A percentile compares a stretch with the other conserved stretches of the same genome.
Conservation (phyloP, 2,329 filamentous ascomycete species). For the Chaetomiaceae sp. region DNA sequence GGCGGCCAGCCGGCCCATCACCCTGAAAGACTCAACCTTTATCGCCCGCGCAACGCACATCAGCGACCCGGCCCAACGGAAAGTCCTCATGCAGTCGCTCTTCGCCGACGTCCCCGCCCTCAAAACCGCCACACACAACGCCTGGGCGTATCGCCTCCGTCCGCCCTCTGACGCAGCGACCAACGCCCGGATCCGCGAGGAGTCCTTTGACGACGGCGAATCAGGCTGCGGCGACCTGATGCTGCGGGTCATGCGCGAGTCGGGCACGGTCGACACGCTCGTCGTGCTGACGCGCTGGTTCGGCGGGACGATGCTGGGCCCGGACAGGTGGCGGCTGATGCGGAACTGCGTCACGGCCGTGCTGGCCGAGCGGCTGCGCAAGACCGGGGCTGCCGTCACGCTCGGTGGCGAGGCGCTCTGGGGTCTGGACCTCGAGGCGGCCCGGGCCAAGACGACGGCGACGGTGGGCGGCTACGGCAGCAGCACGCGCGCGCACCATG, state of each 20-base stretch:
- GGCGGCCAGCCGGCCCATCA: conserved; percentile 46
- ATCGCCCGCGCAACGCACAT: conserved; percentile 46
- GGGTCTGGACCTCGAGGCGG: conserved; percentile 52
- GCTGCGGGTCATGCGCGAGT: conserved; percentile 47
- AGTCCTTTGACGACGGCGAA: conserved; percentile 57
- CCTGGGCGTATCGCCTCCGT: conserved; percentile 45
- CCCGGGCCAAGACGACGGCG: conserved; percentile 34
- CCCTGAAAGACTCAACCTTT: conserved; percentile 50
- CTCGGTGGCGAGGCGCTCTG: conserved; percentile 51
- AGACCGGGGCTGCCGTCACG: conserved; percentile 35
- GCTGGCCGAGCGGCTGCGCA: conserved; percentile 44
- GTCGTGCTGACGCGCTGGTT: conserved; percentile 59
- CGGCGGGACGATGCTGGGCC: conserved; percentile 54
- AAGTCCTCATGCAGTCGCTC: conserved; percentile 40
- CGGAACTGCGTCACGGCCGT: conserved; percentile 49
- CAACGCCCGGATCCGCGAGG: conserved; percentile 39
- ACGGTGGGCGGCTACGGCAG: conserved; percentile 21
- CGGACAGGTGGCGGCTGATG: conserved; percentile 59
- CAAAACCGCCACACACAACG: conserved; percentile 52
- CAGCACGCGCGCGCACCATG: conserved; percentile 23
- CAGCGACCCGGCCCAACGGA: conserved; percentile 35
- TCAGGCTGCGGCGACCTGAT: conserved; percentile 52
- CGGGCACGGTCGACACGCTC: conserved; percentile 44
- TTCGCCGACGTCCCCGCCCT: conserved; percentile 44
- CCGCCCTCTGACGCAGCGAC: conserved; percentile 28